Evolutionary conservation across 768 basidiomycete species (phyloP), one percentile per base, ranked within the genome.

Genomic region (Termitomyces titanicus): DNA sequence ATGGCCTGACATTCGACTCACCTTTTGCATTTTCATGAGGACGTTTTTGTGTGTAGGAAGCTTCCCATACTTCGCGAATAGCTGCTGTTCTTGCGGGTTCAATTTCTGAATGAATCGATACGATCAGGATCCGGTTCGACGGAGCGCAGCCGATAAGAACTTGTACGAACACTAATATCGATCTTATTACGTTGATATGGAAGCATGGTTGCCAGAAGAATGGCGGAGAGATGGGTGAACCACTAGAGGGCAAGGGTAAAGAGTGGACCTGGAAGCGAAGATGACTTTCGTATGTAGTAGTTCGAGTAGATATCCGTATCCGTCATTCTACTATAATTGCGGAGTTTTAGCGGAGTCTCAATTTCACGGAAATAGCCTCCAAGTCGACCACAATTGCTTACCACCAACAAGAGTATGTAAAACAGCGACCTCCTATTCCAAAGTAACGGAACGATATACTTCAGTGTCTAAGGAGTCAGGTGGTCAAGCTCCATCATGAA

Each of bases 21-120:
- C 95, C 86, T 93, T 96, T 73, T 94, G 92, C 88, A 97, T 94
- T 78, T 94, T 94, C 67, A 80, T 88, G 61, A 98, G 81, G 51
- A 90, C 77, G 71, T 90, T 94, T 85, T 98, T 98, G 73, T 93
- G 92, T 3, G 85, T 84, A 22, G 96, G 96, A 33, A 96, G 77
- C 72, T 94, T 96, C 54, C 96, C 96, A 73, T 98, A 98, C 71
- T 92, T 85, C 63, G 86, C 81, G 74, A 98, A 94, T 60, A 98
- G 84, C 76, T 93, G 88, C 74, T 93, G 85, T 78, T 98, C 96
- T 75, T 97, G 88, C 64, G 87, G 86, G 56, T 80, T 83, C 75
- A 97, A 71, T 68, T 85, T 85, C 92, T 95, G 62, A 27, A 60
- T 9, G 62, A 25, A 56, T 60, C 57, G 65, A 66, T 62, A 62